Conservation (phyloP, 305 asterid species). For the Lippia alba region DNA sequence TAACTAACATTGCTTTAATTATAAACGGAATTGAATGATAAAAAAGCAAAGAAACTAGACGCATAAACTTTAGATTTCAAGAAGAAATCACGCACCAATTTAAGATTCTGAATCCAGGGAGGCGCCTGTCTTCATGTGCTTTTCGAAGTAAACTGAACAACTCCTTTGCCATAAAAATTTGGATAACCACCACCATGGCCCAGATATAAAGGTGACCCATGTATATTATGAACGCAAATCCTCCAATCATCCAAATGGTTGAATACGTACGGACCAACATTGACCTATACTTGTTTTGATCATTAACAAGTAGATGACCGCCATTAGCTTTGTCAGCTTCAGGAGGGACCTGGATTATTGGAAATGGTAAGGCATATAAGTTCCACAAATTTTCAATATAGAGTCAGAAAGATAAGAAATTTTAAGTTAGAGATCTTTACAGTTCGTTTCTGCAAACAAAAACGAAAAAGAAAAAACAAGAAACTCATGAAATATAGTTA, state of each 20-base stretch:
- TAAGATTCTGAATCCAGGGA: conserved; percentile 84
- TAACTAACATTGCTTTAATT: not conserved
- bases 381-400: conserved; percentile 10
- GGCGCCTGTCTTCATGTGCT: conserved; percentile 79
- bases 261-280: conserved; percentile 76
- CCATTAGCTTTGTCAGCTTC: conserved; percentile 65
- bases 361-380: conserved; percentile 29
- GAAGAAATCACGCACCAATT: conserved; percentile 57
- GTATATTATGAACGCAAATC: conserved; percentile 67
- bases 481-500: conserved; percentile 23
- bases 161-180: conserved; percentile 84
- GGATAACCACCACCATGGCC: conserved; percentile 84
- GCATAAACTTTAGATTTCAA: conserved; percentile 9
- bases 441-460: no score
- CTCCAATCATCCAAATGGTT: conserved; percentile 89
- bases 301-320: conserved; percentile 65
- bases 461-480: no score
- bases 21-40: not conserved
- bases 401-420: conserved; percentile 25
- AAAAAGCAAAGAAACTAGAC: not conserved
- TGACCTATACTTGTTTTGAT: conserved; percentile 77
- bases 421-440: not conserved
- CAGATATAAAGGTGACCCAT: conserved; percentile 90
- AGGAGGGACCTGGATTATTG: conserved; percentile 52
- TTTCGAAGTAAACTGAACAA: conserved; percentile 76